Evolutionary conservation across 306 rosid species (phyloP).

Genomic region (Aeschynomene evenia): DNA sequence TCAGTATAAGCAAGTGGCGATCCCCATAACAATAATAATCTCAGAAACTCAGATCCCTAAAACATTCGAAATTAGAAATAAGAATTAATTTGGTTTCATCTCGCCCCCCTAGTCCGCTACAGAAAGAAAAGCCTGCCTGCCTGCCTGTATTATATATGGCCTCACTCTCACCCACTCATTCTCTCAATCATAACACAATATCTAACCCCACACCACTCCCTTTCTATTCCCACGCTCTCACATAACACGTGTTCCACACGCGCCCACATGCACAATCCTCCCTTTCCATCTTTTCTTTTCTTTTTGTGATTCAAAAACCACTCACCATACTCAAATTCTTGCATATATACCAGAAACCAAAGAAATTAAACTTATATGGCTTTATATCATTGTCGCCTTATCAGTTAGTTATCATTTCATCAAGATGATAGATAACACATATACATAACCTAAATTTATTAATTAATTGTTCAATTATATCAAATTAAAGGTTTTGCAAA

Average conservation of each 20-base stretch:
- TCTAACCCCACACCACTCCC: not conserved
- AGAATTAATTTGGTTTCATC: conserved; percentile 51
- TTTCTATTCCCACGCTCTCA: conserved; percentile 39
- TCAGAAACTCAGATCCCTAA: conserved; percentile 15
- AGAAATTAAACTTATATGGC: too few species aligned
- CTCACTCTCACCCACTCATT: conserved; percentile 95
- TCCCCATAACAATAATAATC: not conserved
- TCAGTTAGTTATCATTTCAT: too few species aligned
- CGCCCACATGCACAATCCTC: conserved; percentile 34
- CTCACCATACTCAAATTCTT: too few species aligned
- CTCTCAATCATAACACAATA: conserved; percentile 70
- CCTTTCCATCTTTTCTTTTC: not conserved
- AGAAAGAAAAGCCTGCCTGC: too few species aligned
- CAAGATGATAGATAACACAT: too few species aligned
- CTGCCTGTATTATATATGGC: conserved; percentile 54
- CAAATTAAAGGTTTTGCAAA: too few species aligned
- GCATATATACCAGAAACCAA: too few species aligned
- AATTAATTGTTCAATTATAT: too few species aligned
- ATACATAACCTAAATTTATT: too few species aligned
- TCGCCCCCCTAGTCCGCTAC: conserved; percentile 96
- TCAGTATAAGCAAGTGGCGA: too few species aligned
- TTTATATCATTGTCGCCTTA: too few species aligned
- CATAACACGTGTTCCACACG: not conserved
- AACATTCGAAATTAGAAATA: conserved; percentile 52
- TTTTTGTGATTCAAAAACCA: too few species aligned